A percentile compares a stretch with the other conserved stretches of the same genome.
These are phyloP conservation scores for Alternaria novae-zelandiae DNA, from an alignment of 2,329 filamentous ascomycete genomes.

Conservation along the genomic window DNA sequence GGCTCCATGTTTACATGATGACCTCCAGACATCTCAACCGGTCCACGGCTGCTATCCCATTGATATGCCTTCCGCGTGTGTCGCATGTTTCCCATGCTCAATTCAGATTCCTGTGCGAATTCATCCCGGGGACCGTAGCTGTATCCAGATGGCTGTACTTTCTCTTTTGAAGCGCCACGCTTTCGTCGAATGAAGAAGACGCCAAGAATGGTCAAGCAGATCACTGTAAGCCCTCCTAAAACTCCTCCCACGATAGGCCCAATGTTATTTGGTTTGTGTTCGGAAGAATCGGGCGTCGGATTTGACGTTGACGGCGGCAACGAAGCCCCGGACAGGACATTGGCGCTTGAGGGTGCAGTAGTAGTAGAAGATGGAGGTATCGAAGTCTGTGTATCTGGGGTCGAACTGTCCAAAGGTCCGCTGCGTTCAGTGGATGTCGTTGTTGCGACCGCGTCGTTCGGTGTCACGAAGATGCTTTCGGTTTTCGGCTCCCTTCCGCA, in stretches of 20 bases:
- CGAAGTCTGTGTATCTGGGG: not conserved
- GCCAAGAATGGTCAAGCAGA: conserved; percentile 17
- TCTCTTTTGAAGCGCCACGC: conserved; percentile 1
- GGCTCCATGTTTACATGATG: conserved; percentile 12
- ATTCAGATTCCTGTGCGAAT: not conserved
- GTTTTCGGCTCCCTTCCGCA: conserved; percentile 13
- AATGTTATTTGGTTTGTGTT: conserved; percentile 5
- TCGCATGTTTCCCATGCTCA: not conserved
- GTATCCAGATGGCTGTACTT: conserved; percentile 1
- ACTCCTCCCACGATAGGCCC: conserved; percentile 16
- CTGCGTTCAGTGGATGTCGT: conserved; percentile 10
- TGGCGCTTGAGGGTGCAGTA: not conserved
- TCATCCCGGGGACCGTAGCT: not conserved
- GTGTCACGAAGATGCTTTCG: conserved; percentile 6
- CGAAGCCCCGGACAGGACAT: not conserved
- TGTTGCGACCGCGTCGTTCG: conserved; percentile 7
- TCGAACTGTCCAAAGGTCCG: not conserved
- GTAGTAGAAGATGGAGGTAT: no score
- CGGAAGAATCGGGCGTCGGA: not conserved
- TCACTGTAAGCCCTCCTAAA: conserved; percentile 7
- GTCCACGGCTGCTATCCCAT: conserved; percentile 9
- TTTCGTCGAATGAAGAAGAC: conserved; percentile 17
- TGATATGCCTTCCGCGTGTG: conserved; percentile 1
- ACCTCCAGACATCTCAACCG: conserved; percentile 13
- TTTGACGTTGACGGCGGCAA: not conserved